Conservation (phyloP, 2,329 filamentous ascomycete genomes). For the Orbilia ellipsospora region DNA sequence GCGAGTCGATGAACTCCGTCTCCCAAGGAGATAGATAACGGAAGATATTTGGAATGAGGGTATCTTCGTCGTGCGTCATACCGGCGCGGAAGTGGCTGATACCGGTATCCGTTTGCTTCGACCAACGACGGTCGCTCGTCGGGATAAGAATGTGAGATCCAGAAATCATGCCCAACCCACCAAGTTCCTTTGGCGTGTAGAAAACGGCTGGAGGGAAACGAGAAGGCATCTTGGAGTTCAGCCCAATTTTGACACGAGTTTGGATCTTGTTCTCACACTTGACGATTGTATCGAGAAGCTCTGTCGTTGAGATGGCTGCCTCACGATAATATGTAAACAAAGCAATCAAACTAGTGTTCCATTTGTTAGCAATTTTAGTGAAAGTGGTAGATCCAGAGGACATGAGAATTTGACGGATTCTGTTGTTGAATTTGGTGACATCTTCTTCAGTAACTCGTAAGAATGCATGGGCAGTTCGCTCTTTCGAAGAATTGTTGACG, state of each 20-base stretch:
- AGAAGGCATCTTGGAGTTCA: constrained; percentile 99
- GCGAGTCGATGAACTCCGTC: constrained; percentile 97
- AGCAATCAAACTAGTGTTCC: constrained; percentile 97
- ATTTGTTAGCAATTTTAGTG: constrained; percentile 99
- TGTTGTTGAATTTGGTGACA: constrained; percentile 98
- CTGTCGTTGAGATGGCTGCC: constrained; percentile 93
- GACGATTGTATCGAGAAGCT: constrained; percentile 94
- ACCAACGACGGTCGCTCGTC: constrained; percentile 97
- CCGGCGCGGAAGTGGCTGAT: constrained; percentile 96
- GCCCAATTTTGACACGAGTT: constrained; percentile 95
- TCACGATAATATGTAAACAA: constrained; percentile 99
- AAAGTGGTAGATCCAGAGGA: constrained; percentile 99
- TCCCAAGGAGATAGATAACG: constrained; percentile 99
- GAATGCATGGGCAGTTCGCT: constrained; percentile 96
- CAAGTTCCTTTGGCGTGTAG: constrained; percentile 97
- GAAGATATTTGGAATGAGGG: constrained; percentile 98
- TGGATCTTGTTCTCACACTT: constrained; percentile 99
- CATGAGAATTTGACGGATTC: constrained; percentile 98
- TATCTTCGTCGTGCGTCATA: constrained; percentile 99
- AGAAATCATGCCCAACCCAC: constrained; percentile 98
- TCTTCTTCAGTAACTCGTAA: constrained; percentile 97
- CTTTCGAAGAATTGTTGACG: constrained; percentile 95
- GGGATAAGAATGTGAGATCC: constrained; percentile 98
- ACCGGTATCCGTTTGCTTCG: constrained; percentile 95
- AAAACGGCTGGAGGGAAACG: constrained; percentile 98